Evolutionary conservation across 225 moss, liverwort and hornwort species (phyloP), one percentile per base, ranked within the genome.

Genomic region (Polytrichum formosum): DNA sequence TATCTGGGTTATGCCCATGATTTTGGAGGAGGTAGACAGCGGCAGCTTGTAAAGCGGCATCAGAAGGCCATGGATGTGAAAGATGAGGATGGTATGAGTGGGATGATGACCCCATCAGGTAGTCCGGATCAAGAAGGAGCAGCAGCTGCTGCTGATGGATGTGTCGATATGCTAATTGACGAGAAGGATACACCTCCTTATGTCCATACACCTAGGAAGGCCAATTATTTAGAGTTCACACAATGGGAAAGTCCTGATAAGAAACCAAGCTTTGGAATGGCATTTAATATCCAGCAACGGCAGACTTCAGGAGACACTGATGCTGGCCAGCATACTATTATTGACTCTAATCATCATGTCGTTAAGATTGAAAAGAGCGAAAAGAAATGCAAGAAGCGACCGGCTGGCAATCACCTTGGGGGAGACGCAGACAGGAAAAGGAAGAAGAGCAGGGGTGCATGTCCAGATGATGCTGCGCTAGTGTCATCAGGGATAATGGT

Each of bases 381-480:
- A 28, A 82, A 71, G 67, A 60, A 75, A 67, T 72, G 75, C 77
- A 76, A 71, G 78, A 73, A 73, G 70, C 77, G 72, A 26, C 60
- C 60, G 64, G 81, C 67, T 26, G 77, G 64, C 79, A 80, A 77
- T 81, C 82, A 75, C 56, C 67, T 80, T 70, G 69, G 56, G 26
- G 62, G 62, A 4, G 62, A 63, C 2, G 7, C 46, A 37, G 72
- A 72, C 4, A 53, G 30, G 9, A 78, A 58, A 59, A 75, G 27
- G 55, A 88, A 88, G 72, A 88, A 79, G 77, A 85, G 74, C 64
- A 87, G 78, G 65, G 74, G 74, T 74, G 69, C 79, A 68, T 27
- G 55, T 72, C 65, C 66, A 26, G 83, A 83, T 73, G 80, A 78
- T 55, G 70, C 73, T 28, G 75, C 73, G 59, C 67, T 58, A 54